Conservation (phyloP, 1,284 basidiomycete species). For the Microbotryum saponariae region DNA sequence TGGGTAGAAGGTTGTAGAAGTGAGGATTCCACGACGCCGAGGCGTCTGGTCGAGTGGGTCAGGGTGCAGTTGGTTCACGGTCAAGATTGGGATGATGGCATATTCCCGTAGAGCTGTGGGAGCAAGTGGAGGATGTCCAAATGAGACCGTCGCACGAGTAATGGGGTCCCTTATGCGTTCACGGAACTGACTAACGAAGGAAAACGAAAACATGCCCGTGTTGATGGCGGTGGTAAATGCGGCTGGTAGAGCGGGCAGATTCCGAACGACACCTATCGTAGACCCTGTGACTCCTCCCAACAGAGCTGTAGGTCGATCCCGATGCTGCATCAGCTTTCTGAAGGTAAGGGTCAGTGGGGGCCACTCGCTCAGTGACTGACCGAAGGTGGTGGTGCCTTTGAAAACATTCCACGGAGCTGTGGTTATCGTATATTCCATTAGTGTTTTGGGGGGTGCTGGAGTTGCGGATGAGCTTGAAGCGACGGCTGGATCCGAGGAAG, state of each 20-base stretch:
- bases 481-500: not conserved
- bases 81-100: conserved; percentile 20
- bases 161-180: not conserved
- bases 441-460: not conserved
- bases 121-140: not conserved
- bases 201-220: conserved; percentile 28
- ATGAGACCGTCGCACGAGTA: not conserved
- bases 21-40: conserved; percentile 7
- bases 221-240: conserved; percentile 22
- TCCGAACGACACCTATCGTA: conserved; percentile 16
- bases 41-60: conserved; percentile 11
- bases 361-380: not conserved
- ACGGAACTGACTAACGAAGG: conserved; percentile 30
- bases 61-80: conserved; percentile 12
- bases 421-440: conserved; percentile 23
- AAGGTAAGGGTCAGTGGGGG: not conserved
- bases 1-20: conserved; percentile 23
- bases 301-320: conserved; percentile 5
- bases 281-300: conserved; percentile 24
- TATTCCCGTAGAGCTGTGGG: conserved; percentile 26
- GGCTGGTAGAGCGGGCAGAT: conserved; percentile 27
- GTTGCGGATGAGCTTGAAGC: not conserved
- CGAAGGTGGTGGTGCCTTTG: conserved; percentile 12
- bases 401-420: conserved; percentile 25
- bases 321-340: not conserved